A percentile compares a stretch with the other conserved stretches of the same genome.
Evolutionary conservation across 495 filamentous ascomycete species (phyloP).

Genomic region (Penicillium steckii): DNA sequence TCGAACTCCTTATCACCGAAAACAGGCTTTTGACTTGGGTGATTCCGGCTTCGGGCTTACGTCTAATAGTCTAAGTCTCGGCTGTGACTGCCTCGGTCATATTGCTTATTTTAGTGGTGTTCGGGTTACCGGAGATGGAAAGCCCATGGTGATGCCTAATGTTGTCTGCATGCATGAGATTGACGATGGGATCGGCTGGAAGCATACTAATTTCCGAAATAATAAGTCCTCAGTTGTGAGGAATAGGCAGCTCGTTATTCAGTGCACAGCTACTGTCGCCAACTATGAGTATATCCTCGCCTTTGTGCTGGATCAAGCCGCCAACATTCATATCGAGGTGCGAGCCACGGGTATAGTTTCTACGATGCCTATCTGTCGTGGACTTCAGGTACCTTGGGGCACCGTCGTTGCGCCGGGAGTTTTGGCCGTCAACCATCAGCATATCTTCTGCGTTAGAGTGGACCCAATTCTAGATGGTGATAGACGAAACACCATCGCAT

Average conservation of each 20-base stretch:
- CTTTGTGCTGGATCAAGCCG: slow-evolving; percentile 81
- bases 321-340: slow-evolving; percentile 74
- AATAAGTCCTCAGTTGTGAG: slow-evolving; percentile 49
- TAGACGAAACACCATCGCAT: slow-evolving; percentile 57
- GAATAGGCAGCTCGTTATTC: slow-evolving; percentile 59
- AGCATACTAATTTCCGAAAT: slow-evolving; percentile 68
- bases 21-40: slow-evolving; percentile 69
- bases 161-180: slow-evolving; percentile 67
- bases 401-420: slow-evolving; percentile 85
- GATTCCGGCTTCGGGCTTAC: slow-evolving; percentile 63
- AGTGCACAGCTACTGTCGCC: slow-evolving; percentile 75
- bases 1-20: slow-evolving; percentile 61
- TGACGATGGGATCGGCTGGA: slow-evolving; percentile 66
- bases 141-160: slow-evolving; percentile 51
- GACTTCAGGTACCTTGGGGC: slow-evolving; percentile 61
- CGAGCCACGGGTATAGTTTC: slow-evolving; percentile 85
- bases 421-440: slow-evolving; percentile 77
- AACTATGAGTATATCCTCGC: slow-evolving; percentile 89
- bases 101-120: slow-evolving; percentile 64
- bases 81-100: slow-evolving; percentile 65
- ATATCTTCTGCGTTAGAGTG: slow-evolving; percentile 84
- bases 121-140: slow-evolving; percentile 51
- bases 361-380: slow-evolving; percentile 67
- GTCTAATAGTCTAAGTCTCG: slow-evolving; percentile 59
- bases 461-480: slow-evolving; percentile 80